Conservation (phyloP, 2,329 filamentous ascomycete species). For the Lachnellula hyalina region DNA sequence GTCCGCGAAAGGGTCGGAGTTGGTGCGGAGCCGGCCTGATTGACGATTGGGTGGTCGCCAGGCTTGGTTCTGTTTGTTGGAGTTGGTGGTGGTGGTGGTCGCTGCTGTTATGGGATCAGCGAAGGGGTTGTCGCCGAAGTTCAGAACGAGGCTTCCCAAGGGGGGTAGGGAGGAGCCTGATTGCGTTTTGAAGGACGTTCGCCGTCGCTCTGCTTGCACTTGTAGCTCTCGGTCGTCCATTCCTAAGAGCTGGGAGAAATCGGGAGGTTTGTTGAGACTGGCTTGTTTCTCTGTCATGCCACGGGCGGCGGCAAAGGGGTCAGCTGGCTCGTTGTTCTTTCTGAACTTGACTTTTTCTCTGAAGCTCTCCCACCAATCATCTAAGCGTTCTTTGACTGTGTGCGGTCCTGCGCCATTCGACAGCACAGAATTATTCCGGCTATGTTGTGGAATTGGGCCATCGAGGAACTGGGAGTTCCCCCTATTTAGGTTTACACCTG, state of each 20-base stretch:
- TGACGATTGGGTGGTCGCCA: too few relatives aligned
- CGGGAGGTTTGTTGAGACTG: constrained; percentile 13
- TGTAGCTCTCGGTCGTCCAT: constrained; percentile 27
- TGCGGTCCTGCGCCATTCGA: constrained; percentile 12
- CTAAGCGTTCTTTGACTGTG: constrained; percentile 33
- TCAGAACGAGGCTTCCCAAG: constrained; percentile 24
- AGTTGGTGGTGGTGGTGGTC: background rate
- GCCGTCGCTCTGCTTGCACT: constrained; percentile 22
- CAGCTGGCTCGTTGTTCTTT: constrained; percentile 28
- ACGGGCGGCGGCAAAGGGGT: constrained; percentile 36
- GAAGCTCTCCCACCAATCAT: constrained; percentile 43
- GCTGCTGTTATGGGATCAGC: constrained; percentile 17
- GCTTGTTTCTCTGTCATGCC: constrained; percentile 24
- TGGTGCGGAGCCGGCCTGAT: background rate
- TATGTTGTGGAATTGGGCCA: constrained; percentile 32
- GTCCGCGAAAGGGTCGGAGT: constrained; percentile 15
- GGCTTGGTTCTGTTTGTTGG: background rate
- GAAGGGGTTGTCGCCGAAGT: constrained; percentile 27
- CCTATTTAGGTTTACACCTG: constrained; percentile 45
- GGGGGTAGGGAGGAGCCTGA: constrained; percentile 12
- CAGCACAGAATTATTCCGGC: constrained; percentile 34
- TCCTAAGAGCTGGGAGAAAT: constrained; percentile 26
- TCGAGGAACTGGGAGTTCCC: constrained; percentile 48
- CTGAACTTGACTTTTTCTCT: constrained; percentile 36
- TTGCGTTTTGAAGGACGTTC: constrained; percentile 15